Evolutionary conservation across 2,329 filamentous ascomycete species (phyloP), one percentile per base, ranked within the genome.

Genomic region (Aspergillus tubingensis): DNA sequence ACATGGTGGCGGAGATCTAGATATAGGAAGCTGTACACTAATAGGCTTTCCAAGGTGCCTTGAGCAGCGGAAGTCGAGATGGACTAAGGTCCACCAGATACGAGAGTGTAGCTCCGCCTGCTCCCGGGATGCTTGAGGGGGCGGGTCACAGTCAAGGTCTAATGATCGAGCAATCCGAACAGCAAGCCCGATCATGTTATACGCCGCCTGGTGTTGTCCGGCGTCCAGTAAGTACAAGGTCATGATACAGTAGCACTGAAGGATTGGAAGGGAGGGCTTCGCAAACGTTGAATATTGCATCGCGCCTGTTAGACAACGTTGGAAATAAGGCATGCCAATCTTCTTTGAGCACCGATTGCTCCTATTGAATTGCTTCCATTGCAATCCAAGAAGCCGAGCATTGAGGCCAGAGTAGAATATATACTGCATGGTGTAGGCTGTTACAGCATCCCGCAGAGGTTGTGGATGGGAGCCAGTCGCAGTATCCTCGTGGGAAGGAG

Each of bases 161-260:
- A 62, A 55, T 0, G 65, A 67, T 47, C 65, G 65, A n/a, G 65
- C 62, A 23, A 66, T 66, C 10, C 68, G 62, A 8, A 69, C 55
- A 15, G 59, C 66, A 3, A 69, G 51, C 1, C 68, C 67, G 3
- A 68, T 63, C 49, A 70, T 61, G 41, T 68, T 69, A 50, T 70
- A 67, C 8, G 67, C 67, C 5, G 67, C 62, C 27, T 62, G 60
- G 15, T 66, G 60, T 27, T 68, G 61, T 1, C 62, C 62, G 1
- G 58, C 53, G 49, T 68, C 62, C 4, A 70, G 60, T 8, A 70
- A 60, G 48, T 66, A 70, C 15, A 67, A 43, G 1, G 62, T 57
- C 59, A 70, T 61, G 30, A 67, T 59, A 49, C 64, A 66, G 39
- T 66, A 66, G 53, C 65, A 65, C 59, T 67, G 64, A 32, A 68